phyloP scores from a whole-genome alignment of 805 yeast species.

The Millerozyma miso region DNA sequence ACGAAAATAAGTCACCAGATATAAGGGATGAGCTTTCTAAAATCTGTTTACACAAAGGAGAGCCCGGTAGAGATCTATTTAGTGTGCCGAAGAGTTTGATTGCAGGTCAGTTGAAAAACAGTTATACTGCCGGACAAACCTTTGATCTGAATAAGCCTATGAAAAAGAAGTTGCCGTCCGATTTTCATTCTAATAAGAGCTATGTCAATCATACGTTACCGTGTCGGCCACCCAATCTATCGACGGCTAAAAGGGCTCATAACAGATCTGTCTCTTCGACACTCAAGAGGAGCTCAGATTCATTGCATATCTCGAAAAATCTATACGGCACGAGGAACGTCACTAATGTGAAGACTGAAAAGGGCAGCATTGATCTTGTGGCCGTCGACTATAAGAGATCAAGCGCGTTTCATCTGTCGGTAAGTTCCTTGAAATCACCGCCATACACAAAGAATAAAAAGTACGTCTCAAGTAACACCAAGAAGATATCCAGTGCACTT shows the following conservation, averaged over 20 bases:
- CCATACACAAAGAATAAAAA: not conserved
- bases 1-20: conserved; percentile 15
- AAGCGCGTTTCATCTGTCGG: not conserved
- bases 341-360: not conserved
- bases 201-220: conserved; percentile 3
- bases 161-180: conserved; percentile 18
- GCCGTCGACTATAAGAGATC: not conserved
- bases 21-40: conserved; percentile 29
- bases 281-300: not conserved
- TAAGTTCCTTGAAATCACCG: not conserved
- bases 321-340: not conserved
- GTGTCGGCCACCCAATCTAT: conserved; percentile 7
- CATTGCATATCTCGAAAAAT: not conserved
- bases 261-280: conserved; percentile 2
- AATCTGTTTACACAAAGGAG: conserved; percentile 9
- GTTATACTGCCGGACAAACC: not conserved
- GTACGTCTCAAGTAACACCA: not conserved
- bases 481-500: not conserved
- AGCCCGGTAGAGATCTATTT: conserved; percentile 13
- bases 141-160: conserved; percentile 1
- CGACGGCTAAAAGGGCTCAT: conserved; percentile 20
- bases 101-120: not conserved
- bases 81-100: not conserved
- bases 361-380: not conserved
- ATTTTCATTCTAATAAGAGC: conserved; percentile 11